These are phyloP conservation scores for Alternaria dauci DNA, from an alignment of 2,329 filamentous ascomycete genomes.

Conservation along the genomic window DNA sequence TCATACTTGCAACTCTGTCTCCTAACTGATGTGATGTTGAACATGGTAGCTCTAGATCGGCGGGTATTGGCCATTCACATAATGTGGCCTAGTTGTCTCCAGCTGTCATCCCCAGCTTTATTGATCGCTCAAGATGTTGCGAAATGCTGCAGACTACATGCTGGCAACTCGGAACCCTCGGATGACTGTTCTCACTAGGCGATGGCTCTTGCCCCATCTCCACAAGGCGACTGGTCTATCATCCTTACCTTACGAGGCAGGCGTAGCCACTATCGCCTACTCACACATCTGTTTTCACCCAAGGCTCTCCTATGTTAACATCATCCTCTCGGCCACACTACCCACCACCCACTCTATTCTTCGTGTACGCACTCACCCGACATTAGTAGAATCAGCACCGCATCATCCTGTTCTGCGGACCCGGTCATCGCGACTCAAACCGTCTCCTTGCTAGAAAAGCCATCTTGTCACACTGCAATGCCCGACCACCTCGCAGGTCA, in stretches of 20 bases:
- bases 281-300: not conserved
- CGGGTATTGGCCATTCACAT: not conserved
- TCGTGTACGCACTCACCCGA: not conserved
- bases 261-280: not conserved
- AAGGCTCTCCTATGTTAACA: not conserved
- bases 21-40: not conserved
- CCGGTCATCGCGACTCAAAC: not conserved
- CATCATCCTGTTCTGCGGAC: not conserved
- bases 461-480: not conserved
- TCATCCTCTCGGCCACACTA: not conserved
- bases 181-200: not conserved
- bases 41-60: not conserved
- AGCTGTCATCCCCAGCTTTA: not conserved
- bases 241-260: not conserved
- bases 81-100: not conserved
- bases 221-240: not conserved
- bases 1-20: slow-evolving; percentile 20
- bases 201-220: not conserved
- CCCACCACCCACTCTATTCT: not conserved
- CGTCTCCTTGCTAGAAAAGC: not conserved
- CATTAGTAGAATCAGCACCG: not conserved
- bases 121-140: not conserved
- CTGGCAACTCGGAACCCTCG: not conserved
- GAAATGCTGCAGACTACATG: not conserved
- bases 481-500: not conserved